Conservation (phyloP, 1,284 basidiomycete genomes). For the Sanghuangporus sanghuang region DNA sequence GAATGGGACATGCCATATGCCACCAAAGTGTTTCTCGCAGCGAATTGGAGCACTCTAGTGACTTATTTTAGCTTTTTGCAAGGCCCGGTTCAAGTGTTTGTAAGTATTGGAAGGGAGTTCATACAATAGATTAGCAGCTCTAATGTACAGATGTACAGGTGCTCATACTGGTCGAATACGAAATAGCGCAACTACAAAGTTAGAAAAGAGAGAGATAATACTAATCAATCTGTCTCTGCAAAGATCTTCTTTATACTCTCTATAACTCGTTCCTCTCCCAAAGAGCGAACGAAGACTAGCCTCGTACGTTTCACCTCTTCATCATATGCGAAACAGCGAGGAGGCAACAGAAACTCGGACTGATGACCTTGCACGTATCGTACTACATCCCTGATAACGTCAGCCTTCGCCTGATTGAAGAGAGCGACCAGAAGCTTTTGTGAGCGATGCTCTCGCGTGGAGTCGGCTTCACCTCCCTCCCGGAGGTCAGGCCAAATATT, state of each 20-base stretch:
- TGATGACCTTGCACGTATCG: conserved; percentile 40
- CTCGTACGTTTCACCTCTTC: conserved; percentile 24
- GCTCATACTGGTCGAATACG: too few relatives aligned
- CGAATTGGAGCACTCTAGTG: too few relatives aligned
- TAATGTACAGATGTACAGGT: too few relatives aligned
- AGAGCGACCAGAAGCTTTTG: conserved; percentile 49
- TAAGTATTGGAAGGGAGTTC: too few relatives aligned
- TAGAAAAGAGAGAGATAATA: too few relatives aligned
- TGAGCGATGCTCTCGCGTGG: conserved; percentile 35
- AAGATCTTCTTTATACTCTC: conserved; percentile 11
- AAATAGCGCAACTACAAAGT: too few relatives aligned
- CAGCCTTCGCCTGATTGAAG: conserved; percentile 41
- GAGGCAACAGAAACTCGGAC: conserved; percentile 31
- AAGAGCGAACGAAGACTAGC: conserved; percentile 13
- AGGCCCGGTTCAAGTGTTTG: too few relatives aligned
- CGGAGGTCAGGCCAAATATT: conserved; percentile 68
- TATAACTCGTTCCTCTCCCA: neutral
- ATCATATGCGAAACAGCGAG: conserved; percentile 33
- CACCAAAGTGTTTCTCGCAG: too few relatives aligned
- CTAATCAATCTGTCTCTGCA: neutral
- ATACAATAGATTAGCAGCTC: too few relatives aligned
- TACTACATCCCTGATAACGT: conserved; percentile 48
- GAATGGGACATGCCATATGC: too few relatives aligned
- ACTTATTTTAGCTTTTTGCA: too few relatives aligned
- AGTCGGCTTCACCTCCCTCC: neutral